Evolutionary conservation across 345 rosid species (phyloP).

Genomic region (Ricinus communis): DNA sequence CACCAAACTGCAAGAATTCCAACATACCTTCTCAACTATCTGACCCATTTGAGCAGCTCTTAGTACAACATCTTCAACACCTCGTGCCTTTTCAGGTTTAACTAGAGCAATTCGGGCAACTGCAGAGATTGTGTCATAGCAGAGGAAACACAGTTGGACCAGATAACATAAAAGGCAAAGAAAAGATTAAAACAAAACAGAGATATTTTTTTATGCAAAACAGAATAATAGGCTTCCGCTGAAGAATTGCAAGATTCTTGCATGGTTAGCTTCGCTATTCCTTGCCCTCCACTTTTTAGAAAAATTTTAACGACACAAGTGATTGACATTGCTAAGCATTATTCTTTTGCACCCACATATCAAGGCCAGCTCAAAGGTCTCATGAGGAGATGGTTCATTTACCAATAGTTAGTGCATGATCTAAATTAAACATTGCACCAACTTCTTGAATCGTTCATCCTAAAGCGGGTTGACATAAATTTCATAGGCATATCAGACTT

Average conservation of each 20-base stretch:
- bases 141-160: neutral
- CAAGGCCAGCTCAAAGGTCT: neutral
- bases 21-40: constrained; percentile 77
- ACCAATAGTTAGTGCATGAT: neutral
- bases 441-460: neutral
- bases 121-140: constrained; percentile 16
- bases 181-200: neutral
- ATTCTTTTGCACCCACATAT: neutral
- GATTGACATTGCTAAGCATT: neutral
- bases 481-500: neutral
- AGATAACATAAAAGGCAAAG: neutral
- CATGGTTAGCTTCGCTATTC: neutral
- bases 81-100: constrained; percentile 96
- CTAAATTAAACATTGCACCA: neutral
- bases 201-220: neutral
- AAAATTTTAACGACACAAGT: neutral
- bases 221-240: neutral
- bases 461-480: neutral
- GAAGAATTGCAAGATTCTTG: neutral
- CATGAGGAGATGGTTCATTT: neutral
- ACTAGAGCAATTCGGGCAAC: constrained; percentile 96
- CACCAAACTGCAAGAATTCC: constrained; percentile 3
- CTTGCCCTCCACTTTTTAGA: neutral
- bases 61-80: constrained; percentile 86
- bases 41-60: constrained; percentile 95